Percentiles rank a stretch among this genome's conserved stretches.
These are phyloP conservation scores for Phytophthora podocarpi DNA, from an alignment of 352 stramenopile species.

Conservation along the genomic window DNA sequence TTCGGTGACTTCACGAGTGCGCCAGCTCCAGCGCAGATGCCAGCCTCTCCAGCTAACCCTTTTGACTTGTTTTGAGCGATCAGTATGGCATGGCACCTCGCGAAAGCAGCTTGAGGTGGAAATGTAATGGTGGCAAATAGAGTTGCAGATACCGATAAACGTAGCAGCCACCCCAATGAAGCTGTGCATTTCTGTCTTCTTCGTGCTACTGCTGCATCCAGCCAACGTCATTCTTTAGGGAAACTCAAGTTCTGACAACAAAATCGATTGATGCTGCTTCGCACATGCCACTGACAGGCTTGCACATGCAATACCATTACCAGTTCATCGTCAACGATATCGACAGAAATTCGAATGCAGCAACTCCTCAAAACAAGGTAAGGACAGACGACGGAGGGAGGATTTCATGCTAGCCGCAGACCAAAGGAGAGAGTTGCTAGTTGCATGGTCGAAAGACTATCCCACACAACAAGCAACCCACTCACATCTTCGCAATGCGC, in stretches of 20 bases:
- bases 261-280: too few species aligned
- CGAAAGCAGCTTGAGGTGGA: conserved; percentile 16
- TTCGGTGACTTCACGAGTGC: conserved; percentile 61
- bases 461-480: background rate
- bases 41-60: conserved; percentile 61
- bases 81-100: background rate
- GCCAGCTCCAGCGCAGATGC: conserved; percentile 34
- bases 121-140: conserved; percentile 30
- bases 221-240: too few species aligned
- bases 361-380: too few species aligned
- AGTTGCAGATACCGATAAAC: conserved; percentile 36
- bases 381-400: conserved; percentile 13
- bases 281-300: too few species aligned
- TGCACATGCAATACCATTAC: too few species aligned
- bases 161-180: conserved; percentile 2
- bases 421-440: conserved; percentile 18
- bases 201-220: background rate
- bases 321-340: too few species aligned
- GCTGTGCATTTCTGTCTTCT: background rate
- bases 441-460: background rate
- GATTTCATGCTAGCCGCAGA: conserved; percentile 57
- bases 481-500: conserved; percentile 31
- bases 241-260: too few species aligned
- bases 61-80: conserved; percentile 85
- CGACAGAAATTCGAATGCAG: too few species aligned